Evolutionary conservation across 257 asterid species (phyloP), one percentile per base, ranked within the genome.

Genomic region (Lycium ferocissimum): DNA sequence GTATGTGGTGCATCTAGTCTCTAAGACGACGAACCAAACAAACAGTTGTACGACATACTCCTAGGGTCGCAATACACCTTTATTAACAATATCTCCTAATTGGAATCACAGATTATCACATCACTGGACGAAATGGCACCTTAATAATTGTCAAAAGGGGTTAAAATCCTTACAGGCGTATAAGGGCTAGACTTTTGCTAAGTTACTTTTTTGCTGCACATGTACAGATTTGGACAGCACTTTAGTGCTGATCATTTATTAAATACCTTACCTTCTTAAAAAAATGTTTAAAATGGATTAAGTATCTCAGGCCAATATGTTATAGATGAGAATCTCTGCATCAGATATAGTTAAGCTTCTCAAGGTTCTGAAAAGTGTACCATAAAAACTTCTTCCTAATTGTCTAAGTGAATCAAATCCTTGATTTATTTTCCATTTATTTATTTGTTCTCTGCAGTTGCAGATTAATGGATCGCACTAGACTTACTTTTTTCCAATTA

Each of bases 281-380:
- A 15, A 69, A 15, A 3, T 14, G 13, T 37, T 37, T 37, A 1
- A 37, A 38, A 37, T 69, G 4, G 33, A 70, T 38, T 2, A 37
- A 67, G 49, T 67, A 70, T 70, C 79, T 38, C 54, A 70, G 79
- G 53, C 79, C 79, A 70, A 70, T 38, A 38, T 70, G 79, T 70
- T 70, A 70, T 70, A 17, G 79, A 70, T 70, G 79, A 17, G 79
- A 70, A 17, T 53, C 38, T 70, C 9, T 7, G 17, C 26, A 15
- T 15, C 53, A 69, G 78, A 69, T 69, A 37, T 38, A 69, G 51
- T 69, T 14, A 7, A 38, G 78, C 53, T 38, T 67, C 49, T 69
- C 51, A 37, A 2, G 76, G 51, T 69, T 69, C 76, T 15, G 15
- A n/a, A 69, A 38, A 38, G 12, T 70, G 33, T 38, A 40, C 54